These are phyloP conservation scores for Populus simonii DNA, from an alignment of 345 rosid genomes.

Conservation along the genomic window DNA sequence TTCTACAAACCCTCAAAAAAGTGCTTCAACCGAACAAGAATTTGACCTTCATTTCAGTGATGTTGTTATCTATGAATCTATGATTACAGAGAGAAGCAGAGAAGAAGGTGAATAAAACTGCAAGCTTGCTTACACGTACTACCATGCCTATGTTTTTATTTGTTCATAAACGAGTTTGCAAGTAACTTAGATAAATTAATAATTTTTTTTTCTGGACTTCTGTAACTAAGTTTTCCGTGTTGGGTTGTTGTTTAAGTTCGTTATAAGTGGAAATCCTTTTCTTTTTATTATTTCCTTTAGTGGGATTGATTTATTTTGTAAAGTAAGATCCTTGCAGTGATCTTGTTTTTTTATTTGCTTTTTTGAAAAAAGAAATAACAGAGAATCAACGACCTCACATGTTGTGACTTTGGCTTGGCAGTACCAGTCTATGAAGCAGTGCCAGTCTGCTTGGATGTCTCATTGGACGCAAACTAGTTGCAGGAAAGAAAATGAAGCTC, in stretches of 20 bases:
- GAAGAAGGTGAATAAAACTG: background rate
- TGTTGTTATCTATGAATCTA: background rate
- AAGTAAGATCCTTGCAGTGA: background rate
- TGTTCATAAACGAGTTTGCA: background rate
- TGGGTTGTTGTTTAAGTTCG: background rate
- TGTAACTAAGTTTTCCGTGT: no score
- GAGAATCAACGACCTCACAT: background rate
- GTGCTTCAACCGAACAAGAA: background rate
- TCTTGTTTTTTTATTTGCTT: background rate
- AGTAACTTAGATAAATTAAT: background rate
- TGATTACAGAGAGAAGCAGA: background rate
- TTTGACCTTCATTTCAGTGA: background rate
- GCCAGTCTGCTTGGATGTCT: constrained; percentile 65
- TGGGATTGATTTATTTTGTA: background rate
- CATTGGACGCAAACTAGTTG: constrained; percentile 45
- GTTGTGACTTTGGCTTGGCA: background rate
- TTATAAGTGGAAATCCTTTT: background rate
- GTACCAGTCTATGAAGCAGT: constrained; percentile 23
- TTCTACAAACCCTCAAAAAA: background rate
- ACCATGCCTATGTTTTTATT: background rate
- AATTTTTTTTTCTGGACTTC: no score
- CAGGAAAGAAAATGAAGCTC: constrained; percentile 20
- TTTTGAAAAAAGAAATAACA: background rate
- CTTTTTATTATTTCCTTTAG: background rate
- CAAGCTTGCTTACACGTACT: background rate